Evolutionary conservation across 345 rosid genomes (phyloP), one percentile per base, ranked within the genome.

Genomic region (Microcos paniculata): DNA sequence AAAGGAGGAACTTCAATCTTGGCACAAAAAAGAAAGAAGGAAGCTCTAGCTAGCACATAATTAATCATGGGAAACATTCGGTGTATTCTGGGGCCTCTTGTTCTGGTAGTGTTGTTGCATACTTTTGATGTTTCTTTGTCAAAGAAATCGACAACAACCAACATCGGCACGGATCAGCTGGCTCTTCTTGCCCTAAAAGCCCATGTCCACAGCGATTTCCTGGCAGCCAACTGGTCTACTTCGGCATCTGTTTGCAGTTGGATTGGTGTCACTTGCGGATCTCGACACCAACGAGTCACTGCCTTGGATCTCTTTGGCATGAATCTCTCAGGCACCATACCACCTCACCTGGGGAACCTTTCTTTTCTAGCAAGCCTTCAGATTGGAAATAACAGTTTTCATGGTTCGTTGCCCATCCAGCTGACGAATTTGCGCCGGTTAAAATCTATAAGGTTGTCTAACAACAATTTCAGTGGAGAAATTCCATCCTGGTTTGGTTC

Each of bases 401-500:
- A 38, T 59, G 80, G 79, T 7, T 58, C 67, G 6, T 35, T 79
- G 0, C 82, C 82, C 19, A 0, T 4, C 2, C 71, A 74, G 23
- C 8, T 79, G 30, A 61, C 55, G 4, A 43, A 19, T 24, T 13
- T 74, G 21, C 72, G 48, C 1, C 19, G 71, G 8, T 8, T 79
- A 24, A 51, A 70, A 18, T 40, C 3, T 13, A 0, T 80, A 1
- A 19, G 1, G 30, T 9, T 80, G 11, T 0, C 6, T 1, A 7
- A 7, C 30, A 79, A 79, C 71, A 16, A 53, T 15, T 80, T 80
- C 76, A 4, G 45, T 3, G 69, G 63, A 24, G 24, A 52, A 31
- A 70, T 79, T 28, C 82, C 82, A 12, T 38, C 74, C 8, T 79
- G 73, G 78, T 28, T 79, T 28, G 56, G 75, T 21, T 62, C 43